phyloP scores from a whole-genome alignment of 176 grass and related monocot genomes.

The Cymbopogon citratus region DNA sequence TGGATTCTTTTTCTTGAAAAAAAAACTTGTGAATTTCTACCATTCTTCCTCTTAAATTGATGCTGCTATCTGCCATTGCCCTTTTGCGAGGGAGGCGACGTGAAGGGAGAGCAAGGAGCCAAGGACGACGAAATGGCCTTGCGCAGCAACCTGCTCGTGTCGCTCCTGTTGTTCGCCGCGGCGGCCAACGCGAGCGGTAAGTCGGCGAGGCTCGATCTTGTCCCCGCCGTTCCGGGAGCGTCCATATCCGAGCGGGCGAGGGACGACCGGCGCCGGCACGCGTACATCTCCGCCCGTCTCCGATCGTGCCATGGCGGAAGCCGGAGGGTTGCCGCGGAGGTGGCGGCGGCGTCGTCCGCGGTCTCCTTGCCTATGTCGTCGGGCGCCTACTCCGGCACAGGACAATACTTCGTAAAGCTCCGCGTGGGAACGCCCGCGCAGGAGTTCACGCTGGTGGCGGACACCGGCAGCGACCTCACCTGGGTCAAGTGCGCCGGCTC shows the following conservation, averaged over 20 bases:
- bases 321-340: slow-evolving; percentile 18
- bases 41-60: background rate
- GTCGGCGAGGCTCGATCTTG: background rate
- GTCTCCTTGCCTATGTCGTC: slow-evolving; percentile 59
- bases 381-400: slow-evolving; percentile 59
- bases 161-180: background rate
- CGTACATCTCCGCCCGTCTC: slow-evolving; percentile 4
- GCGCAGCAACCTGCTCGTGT: background rate
- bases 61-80: background rate
- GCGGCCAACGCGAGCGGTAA: background rate
- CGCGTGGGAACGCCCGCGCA: slow-evolving; percentile 69
- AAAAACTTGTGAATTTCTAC: background rate
- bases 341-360: background rate
- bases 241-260: background rate
- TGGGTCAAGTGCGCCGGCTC: slow-evolving; percentile 64
- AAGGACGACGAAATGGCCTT: background rate
- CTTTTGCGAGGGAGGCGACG: background rate
- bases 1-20: background rate
- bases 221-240: slow-evolving; percentile 6
- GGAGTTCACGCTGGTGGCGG: slow-evolving; percentile 57
- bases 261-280: slow-evolving; percentile 16
- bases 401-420: slow-evolving; percentile 68
- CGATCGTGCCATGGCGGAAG: background rate
- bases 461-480: slow-evolving; percentile 96
- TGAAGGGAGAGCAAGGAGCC: background rate